Conservation (phyloP, 495 filamentous ascomycete species). For the Letharia lupina region DNA sequence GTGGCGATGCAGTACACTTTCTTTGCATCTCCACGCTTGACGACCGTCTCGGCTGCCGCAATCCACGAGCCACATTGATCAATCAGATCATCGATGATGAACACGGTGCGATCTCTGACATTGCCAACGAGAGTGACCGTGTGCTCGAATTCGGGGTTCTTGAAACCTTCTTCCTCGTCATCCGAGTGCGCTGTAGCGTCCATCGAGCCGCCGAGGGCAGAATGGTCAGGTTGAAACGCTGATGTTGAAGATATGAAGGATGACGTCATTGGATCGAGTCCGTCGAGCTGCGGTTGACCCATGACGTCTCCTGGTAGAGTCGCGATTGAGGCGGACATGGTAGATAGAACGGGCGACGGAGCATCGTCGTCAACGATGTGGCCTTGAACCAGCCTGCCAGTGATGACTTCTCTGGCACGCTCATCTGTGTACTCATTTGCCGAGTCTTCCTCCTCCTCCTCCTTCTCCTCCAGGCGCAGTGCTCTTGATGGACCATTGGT, state of each 20-base stretch:
- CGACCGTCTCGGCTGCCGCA: slow-evolving; percentile 93
- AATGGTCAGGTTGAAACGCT: slow-evolving; percentile 43
- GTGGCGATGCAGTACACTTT: slow-evolving; percentile 97
- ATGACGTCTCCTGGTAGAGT: slow-evolving; percentile 30
- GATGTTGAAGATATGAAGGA: slow-evolving; percentile 58
- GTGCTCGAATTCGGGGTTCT: slow-evolving; percentile 69
- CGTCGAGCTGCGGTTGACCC: slow-evolving; percentile 39
- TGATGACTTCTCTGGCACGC: slow-evolving; percentile 81
- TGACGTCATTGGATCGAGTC: slow-evolving; percentile 53
- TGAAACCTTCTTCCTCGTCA: slow-evolving; percentile 75
- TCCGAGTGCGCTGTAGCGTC: slow-evolving; percentile 75
- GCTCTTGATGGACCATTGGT: slow-evolving; percentile 28
- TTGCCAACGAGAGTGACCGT: slow-evolving; percentile 96
- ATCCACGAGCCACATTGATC: slow-evolving; percentile 97
- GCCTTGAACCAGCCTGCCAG: slow-evolving; percentile 85
- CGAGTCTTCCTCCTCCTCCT: slow-evolving; percentile 39
- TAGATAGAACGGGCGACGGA: slow-evolving; percentile 64
- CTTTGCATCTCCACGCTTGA: slow-evolving; percentile 83
- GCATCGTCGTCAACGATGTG: slow-evolving; percentile 94
- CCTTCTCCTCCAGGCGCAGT: slow-evolving; percentile 19
- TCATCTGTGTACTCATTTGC: slow-evolving; percentile 71
- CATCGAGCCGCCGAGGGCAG: slow-evolving; percentile 68
- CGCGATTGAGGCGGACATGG: slow-evolving; percentile 46
- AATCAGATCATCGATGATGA: slow-evolving; percentile 98
- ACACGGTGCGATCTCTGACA: slow-evolving; percentile 73